phyloP scores from a whole-genome alignment of 2,329 filamentous ascomycete species.

The Penicillium sp. region DNA sequence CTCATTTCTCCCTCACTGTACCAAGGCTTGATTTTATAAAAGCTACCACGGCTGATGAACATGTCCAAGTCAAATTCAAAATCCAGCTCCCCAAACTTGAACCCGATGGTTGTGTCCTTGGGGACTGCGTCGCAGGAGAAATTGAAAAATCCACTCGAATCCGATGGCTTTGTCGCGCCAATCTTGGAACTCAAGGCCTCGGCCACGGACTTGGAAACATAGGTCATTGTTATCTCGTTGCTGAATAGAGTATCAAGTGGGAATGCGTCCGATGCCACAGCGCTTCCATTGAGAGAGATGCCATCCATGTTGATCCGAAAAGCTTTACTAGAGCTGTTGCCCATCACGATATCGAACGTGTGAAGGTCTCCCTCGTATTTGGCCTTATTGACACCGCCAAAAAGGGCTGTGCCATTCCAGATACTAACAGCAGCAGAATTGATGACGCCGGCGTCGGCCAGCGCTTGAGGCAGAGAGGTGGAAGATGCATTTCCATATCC shows the following conservation, averaged over 20 bases:
- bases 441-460: conserved; percentile 9
- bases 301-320: conserved; percentile 4
- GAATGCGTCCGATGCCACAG: background rate
- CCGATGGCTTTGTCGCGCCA: too few relatives aligned
- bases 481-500: conserved; percentile 12
- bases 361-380: conserved; percentile 7
- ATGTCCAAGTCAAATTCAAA: background rate
- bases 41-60: background rate
- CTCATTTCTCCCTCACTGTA: background rate
- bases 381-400: conserved; percentile 15
- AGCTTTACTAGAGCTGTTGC: background rate
- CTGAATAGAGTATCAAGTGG: background rate
- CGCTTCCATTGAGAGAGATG: background rate
- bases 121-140: conserved; percentile 5
- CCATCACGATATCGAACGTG: conserved; percentile 10
- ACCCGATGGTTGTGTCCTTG: conserved; percentile 1
- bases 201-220: conserved; percentile 6
- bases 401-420: conserved; percentile 1
- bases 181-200: conserved; percentile 5
- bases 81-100: conserved; percentile 9
- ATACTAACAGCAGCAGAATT: conserved; percentile 14
- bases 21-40: background rate
- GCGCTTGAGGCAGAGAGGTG: conserved; percentile 12
- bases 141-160: too few relatives aligned
- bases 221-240: background rate